Evolutionary conservation across 1,284 basidiomycete genomes (phyloP).

Genomic region (Mycena citricolor): DNA sequence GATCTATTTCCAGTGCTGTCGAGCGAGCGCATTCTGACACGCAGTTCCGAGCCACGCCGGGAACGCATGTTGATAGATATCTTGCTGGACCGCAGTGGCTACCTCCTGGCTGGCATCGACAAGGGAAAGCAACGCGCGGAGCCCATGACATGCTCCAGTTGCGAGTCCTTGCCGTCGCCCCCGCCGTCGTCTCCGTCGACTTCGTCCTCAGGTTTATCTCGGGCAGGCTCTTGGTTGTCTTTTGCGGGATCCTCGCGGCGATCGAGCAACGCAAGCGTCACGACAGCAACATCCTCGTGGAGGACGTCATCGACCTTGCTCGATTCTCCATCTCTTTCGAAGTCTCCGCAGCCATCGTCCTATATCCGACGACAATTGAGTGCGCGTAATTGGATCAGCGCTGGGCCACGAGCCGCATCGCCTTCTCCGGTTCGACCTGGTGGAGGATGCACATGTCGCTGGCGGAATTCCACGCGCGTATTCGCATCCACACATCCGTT

Average conservation of each 20-base stretch:
- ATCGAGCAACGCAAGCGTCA: slow-evolving; percentile 2
- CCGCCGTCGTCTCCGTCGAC: slow-evolving; percentile 25
- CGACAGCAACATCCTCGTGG: slow-evolving; percentile 17
- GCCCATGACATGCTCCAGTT: slow-evolving; percentile 3
- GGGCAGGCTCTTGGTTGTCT: slow-evolving; percentile 57
- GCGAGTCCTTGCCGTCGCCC: neutral
- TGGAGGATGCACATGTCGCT: slow-evolving; percentile 2
- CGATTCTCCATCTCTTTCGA: neutral
- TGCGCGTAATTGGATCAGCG: too few relatives aligned
- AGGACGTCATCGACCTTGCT: slow-evolving; percentile 4
- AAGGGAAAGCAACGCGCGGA: slow-evolving; percentile 27
- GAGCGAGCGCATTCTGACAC: slow-evolving; percentile 31
- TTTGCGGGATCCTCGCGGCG: slow-evolving; percentile 40
- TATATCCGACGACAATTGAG: too few relatives aligned
- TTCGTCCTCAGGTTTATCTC: slow-evolving; percentile 36
- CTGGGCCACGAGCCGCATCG: too few relatives aligned
- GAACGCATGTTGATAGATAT: slow-evolving; percentile 45
- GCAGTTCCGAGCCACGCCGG: slow-evolving; percentile 23
- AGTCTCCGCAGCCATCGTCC: slow-evolving; percentile 5
- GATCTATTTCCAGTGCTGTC: slow-evolving; percentile 51
- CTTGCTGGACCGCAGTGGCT: slow-evolving; percentile 48
- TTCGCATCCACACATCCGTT: slow-evolving; percentile 1
- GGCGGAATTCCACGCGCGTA: neutral
- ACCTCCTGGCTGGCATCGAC: slow-evolving; percentile 17
- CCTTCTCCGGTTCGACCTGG: too few relatives aligned